Base-by-base conservation (phyloP, 352 stramenopile genomes). In the Phytopythium delawarense region DNA sequence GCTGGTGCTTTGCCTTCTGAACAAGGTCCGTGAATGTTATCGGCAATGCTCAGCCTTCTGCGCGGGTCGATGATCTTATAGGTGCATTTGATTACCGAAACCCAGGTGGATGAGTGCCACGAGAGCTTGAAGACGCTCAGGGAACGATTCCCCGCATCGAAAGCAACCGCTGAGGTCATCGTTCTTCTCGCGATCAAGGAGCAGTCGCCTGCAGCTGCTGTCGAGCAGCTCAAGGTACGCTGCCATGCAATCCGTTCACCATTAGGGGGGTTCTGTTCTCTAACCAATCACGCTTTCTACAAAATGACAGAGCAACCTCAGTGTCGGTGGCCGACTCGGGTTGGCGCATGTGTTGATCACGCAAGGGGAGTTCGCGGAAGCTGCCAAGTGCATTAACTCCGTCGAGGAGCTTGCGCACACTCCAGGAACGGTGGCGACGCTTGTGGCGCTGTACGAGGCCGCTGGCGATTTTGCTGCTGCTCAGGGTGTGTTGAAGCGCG, bases 361-460 rank as follows among this genome's bases (percentile, higher is more conserved):
- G n/a, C 79, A 89, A 63, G 67, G 77, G 20, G 56, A 80, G 4
- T 51, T 74, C 15, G 49, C 69, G 12, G 75, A 87, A 65, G 83
- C 85, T 34, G 82, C 80, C 20, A 71, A 85, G 34, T 80, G 71
- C 30, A 73, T 92, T 61, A 71, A 70, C 53, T 87, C 79, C 21
- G 91, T 94, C 59, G 59, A 82, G 35, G 50, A 76, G 51, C 69
- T 94, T 49, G 76, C 76, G 23, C 71, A 92, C 62, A 81, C 79
- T 13, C 79, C 85, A 2, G 85, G 83, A 35, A 92, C 83, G 0
- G 85, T 94, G n/a, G 85, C 85, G 21, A 94, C 85, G 15, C 73
- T 94, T 30, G 80, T 94, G 25, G 72, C 72, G 18, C 66, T 94
- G 35, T 91, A 90, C 64, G 81, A 94, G 54, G 74, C 81, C 7